A percentile compares a stretch with the other conserved stretches of the same genome.
Conservation (phyloP, 371 early-diverging fungal genomes). For the Mortierella polycephala region DNA sequence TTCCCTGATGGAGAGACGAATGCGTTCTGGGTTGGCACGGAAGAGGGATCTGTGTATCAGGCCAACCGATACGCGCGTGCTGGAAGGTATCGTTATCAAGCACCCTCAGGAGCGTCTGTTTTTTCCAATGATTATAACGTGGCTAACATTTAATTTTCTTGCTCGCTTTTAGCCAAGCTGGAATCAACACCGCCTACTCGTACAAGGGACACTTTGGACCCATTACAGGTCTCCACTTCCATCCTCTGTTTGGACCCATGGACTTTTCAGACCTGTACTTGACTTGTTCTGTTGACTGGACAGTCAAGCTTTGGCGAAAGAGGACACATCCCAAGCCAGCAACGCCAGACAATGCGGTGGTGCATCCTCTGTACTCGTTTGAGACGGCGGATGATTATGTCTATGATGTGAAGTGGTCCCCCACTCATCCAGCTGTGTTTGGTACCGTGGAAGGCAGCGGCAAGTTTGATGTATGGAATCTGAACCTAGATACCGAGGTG, state of each 20-base stretch:
- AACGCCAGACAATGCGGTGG: constrained; percentile 62
- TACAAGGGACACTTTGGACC: constrained; percentile 92
- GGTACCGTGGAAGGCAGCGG: constrained; percentile 93
- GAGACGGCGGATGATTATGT: constrained; percentile 95
- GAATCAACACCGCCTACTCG: constrained; percentile 85
- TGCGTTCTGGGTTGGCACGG: constrained; percentile 95
- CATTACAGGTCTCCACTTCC: constrained; percentile 93
- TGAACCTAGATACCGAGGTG: constrained; percentile 89
- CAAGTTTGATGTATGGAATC: constrained; percentile 89
- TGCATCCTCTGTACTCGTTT: constrained; percentile 87
- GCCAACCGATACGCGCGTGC: constrained; percentile 95
- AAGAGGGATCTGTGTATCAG: constrained; percentile 92
- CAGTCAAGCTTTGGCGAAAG: constrained; percentile 91
- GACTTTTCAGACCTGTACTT: constrained; percentile 93
- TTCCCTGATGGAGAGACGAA: constrained; percentile 94
- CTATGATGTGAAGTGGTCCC: constrained; percentile 96
- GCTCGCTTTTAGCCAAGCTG: constrained; percentile 81
- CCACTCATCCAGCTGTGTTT: constrained; percentile 93
- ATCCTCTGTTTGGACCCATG: constrained; percentile 81
- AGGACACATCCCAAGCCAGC: constrained; percentile 74
- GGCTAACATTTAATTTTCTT: background rate
- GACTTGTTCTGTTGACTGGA: constrained; percentile 95
- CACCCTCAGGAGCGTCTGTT: background rate
- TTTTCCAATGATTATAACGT: background rate
- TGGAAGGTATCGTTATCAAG: constrained; percentile 67